Evolutionary conservation across 192 early-diverging fungal species (phyloP).

Genomic region (Entomortierella chlamydospora): DNA sequence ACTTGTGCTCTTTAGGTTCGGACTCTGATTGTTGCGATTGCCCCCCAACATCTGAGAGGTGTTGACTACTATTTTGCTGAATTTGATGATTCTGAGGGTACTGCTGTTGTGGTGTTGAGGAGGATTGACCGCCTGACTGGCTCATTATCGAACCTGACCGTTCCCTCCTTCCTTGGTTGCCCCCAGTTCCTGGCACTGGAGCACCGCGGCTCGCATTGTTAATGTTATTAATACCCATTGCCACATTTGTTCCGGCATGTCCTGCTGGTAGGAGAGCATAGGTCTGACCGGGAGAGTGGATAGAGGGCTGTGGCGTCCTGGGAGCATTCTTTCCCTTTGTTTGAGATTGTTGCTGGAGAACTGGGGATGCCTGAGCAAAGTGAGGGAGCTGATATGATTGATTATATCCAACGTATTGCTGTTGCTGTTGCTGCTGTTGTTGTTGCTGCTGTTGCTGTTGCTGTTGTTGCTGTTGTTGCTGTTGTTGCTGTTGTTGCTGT

Average conservation of each 20-base stretch:
- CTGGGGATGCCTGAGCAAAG: neutral
- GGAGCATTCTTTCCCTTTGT: neutral
- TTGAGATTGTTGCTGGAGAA: slow-evolving; percentile 9
- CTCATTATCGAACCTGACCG: slow-evolving; percentile 17
- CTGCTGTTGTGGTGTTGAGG: neutral
- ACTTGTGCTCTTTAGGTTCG: slow-evolving; percentile 28
- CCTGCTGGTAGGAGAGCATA: slow-evolving; percentile 20
- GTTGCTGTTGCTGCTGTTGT: slow-evolving; percentile 17
- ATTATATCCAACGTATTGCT: slow-evolving; percentile 8
- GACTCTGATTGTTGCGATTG: slow-evolving; percentile 25
- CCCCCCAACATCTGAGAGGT: slow-evolving; percentile 1
- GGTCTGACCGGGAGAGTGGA: neutral
- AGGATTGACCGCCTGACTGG: slow-evolving; percentile 1
- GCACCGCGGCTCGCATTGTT: neutral
- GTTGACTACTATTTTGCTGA: slow-evolving; percentile 4
- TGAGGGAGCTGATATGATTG: neutral
- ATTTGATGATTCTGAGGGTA: slow-evolving; percentile 9
- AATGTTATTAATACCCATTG: neutral
- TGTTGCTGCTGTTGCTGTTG: slow-evolving; percentile 14
- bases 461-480: slow-evolving; percentile 12
- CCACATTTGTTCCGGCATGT: slow-evolving; percentile 4
- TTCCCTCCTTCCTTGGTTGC: slow-evolving; percentile 7
- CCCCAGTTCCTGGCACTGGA: neutral
- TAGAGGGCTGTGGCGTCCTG: neutral
- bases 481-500: slow-evolving; percentile 3